Evolutionary conservation across 805 yeast species (phyloP).

Genomic region (Candida methanosorbosa): DNA sequence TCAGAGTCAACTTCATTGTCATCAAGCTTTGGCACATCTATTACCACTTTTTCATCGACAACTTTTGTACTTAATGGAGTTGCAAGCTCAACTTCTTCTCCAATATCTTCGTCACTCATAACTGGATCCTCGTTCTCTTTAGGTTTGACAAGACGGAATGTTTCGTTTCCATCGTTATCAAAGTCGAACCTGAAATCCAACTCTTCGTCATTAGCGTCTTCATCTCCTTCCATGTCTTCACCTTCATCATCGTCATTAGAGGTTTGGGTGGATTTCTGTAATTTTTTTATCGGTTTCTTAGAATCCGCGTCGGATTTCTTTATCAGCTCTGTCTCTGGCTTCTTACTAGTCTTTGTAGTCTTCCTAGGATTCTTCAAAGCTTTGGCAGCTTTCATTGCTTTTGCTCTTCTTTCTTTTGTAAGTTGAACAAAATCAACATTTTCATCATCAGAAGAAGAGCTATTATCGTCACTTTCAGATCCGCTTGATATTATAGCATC

Average conservation of each 20-base stretch:
- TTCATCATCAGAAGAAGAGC: slow-evolving; percentile 49
- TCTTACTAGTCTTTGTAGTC: slow-evolving; percentile 5
- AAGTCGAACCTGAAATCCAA: slow-evolving; percentile 33
- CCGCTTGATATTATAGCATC: slow-evolving; percentile 23
- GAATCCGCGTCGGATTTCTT: too few species aligned
- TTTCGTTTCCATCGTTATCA: slow-evolving; percentile 31
- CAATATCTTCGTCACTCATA: slow-evolving; percentile 56
- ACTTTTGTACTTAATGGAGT: slow-evolving; percentile 11
- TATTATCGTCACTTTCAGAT: slow-evolving; percentile 27
- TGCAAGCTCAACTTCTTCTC: slow-evolving; percentile 38
- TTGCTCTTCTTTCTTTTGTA: slow-evolving; percentile 59
- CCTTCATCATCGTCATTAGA: slow-evolving; percentile 2
- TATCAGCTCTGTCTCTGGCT: slow-evolving; percentile 2
- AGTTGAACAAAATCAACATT: slow-evolving; percentile 66
- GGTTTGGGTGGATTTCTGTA: slow-evolving; percentile 2
- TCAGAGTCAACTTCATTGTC: slow-evolving; percentile 41
- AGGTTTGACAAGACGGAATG: slow-evolving; percentile 11
- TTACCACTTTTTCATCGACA: slow-evolving; percentile 17
- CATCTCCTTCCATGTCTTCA: slow-evolving; percentile 20
- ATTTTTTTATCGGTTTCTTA: slow-evolving; percentile 3
- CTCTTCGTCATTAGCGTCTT: slow-evolving; percentile 31
- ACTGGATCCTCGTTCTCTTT: too few species aligned
- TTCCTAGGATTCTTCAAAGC: slow-evolving; percentile 16
- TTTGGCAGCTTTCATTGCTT: slow-evolving; percentile 39
- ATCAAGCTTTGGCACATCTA: slow-evolving; percentile 44